Evolutionary conservation across 108 stramenopile species (phyloP).

Genomic region (Epipyxis sp.): DNA sequence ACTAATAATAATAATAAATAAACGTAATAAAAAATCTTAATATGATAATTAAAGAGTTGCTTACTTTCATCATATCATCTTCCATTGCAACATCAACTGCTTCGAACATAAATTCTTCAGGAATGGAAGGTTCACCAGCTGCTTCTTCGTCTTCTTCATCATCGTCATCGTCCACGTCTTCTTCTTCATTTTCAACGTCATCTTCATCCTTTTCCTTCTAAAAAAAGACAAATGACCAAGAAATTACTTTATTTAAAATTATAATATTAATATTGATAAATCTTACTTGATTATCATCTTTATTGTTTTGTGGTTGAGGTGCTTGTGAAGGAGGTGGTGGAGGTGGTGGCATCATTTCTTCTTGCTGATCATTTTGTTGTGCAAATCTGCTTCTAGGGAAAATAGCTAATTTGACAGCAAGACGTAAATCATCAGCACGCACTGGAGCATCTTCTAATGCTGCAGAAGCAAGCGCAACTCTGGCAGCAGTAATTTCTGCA

Average conservation of each 20-base stretch:
- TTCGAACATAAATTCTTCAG: constrained; percentile 98
- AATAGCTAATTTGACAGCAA: constrained; percentile 92
- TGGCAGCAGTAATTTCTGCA: constrained; percentile 87
- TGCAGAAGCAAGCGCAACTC: constrained; percentile 82
- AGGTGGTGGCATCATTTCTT: constrained; percentile 78
- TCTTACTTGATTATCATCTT: constrained; percentile 54
- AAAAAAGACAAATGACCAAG: background rate
- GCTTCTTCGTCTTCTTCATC: constrained; percentile 70
- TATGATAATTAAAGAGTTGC: too few species aligned
- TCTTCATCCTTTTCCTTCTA: constrained; percentile 63
- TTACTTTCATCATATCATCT: constrained; percentile 74
- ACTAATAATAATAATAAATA: constrained; percentile 27
- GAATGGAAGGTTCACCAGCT: constrained; percentile 72
- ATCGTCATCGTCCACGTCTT: constrained; percentile 70
- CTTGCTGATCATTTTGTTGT: constrained; percentile 71
- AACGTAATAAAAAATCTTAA: too few species aligned
- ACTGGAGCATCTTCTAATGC: constrained; percentile 85
- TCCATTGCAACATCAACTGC: constrained; percentile 89
- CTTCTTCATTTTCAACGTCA: constrained; percentile 56
- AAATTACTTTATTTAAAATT: background rate
- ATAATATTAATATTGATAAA: background rate
- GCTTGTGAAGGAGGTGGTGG: constrained; percentile 68
- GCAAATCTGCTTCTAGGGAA: constrained; percentile 88
- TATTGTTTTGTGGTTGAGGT: constrained; percentile 65
- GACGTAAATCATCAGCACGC: constrained; percentile 70